Evolutionary conservation across 768 basidiomycete species (phyloP).

Genomic region (Panus rudis): DNA sequence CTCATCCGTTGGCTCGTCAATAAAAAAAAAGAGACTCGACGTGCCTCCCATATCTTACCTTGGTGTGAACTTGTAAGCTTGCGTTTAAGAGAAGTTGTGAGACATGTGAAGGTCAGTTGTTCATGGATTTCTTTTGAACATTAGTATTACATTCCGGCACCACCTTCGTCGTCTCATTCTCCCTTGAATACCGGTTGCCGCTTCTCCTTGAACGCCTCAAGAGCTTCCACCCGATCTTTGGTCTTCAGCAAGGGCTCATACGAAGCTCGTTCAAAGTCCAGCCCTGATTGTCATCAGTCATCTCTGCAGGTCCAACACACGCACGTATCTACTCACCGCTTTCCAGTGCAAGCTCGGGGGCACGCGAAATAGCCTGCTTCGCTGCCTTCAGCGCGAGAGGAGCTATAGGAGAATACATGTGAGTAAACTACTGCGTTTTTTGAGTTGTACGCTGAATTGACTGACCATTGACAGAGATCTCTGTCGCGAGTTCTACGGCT

Average conservation of each 20-base stretch:
- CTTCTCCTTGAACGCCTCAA: constrained; percentile 83
- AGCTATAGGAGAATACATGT: constrained; percentile 36
- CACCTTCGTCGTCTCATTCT: constrained; percentile 39
- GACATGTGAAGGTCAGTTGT: no score
- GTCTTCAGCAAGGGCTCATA: constrained; percentile 75
- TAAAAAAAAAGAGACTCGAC: no score
- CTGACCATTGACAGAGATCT: constrained; percentile 64
- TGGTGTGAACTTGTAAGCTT: no score
- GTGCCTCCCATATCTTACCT: no score
- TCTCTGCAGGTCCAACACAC: no score
- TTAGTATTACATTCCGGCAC: neutral
- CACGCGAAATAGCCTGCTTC: constrained; percentile 77
- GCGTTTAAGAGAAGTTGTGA: no score
- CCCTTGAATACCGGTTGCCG: constrained; percentile 74
- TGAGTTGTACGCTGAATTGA: neutral
- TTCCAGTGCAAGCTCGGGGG: constrained; percentile 73
- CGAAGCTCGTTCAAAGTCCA: constrained; percentile 85
- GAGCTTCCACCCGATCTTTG: constrained; percentile 75
- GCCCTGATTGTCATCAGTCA: no score
- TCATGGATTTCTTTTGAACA: no score
- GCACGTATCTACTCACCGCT: constrained; percentile 39
- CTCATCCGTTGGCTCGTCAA: no score
- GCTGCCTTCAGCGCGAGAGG: constrained; percentile 85
- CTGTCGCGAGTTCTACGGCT: constrained; percentile 60
- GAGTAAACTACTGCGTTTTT: neutral